These are phyloP conservation scores for Claviceps sp. DNA, from an alignment of 2,329 filamentous ascomycete genomes.

Conservation along the genomic window DNA sequence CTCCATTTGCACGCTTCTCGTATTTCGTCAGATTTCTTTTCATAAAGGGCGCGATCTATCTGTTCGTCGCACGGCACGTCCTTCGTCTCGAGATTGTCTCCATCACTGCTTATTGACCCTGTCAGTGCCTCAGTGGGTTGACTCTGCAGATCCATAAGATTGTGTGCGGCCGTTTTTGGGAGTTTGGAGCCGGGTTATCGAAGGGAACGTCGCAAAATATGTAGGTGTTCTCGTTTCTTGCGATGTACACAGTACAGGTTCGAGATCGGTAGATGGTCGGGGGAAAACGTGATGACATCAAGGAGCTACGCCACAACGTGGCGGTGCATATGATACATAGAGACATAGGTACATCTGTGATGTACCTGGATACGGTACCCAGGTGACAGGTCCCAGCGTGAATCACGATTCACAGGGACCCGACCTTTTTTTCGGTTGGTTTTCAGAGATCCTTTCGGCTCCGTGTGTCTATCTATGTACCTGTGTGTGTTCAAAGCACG, in stretches of 20 bases:
- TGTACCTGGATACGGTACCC: no score
- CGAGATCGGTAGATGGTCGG: neutral
- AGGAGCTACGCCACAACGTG: neutral
- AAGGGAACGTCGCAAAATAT: no score
- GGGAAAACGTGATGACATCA: neutral
- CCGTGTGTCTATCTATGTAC: no score
- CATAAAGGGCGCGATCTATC: constrained; percentile 1
- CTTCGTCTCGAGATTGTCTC: constrained; percentile 2
- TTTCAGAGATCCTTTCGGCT: no score
- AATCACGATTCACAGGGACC: no score
- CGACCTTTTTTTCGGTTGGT: no score
- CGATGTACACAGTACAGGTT: neutral
- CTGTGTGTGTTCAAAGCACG: no score
- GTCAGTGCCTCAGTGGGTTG: constrained; percentile 3
- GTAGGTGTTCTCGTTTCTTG: no score
- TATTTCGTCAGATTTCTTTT: constrained; percentile 10
- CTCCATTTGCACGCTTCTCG: constrained; percentile 44
- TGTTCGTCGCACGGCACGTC: constrained; percentile 3
- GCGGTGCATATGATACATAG: neutral
- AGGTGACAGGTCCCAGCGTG: no score
- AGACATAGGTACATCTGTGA: neutral
- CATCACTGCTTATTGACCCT: constrained; percentile 1
- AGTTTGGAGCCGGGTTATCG: no score
- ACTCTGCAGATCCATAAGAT: constrained; percentile 9
- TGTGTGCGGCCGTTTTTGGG: no score